Evolutionary conservation across 768 basidiomycete species (phyloP), one percentile per base, ranked within the genome.

Genomic region (Panus rudis): DNA sequence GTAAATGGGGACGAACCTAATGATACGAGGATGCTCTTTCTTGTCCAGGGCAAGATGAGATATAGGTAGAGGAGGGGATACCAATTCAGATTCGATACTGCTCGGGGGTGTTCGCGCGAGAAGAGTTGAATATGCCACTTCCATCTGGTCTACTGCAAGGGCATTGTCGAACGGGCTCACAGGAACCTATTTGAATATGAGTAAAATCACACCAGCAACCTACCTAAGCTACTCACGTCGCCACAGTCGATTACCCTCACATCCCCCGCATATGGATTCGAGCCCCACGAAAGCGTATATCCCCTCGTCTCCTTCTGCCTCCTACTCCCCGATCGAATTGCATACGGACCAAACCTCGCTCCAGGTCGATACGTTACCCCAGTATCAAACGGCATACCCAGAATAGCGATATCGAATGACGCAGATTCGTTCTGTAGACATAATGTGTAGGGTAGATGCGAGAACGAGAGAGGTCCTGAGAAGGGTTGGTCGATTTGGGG

Each of bases 341-440:
- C 91, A 56, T 77, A 79, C 1, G 90, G 90, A 6, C 91, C 91
- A 64, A 93, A 93, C 7, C 91, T 77, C 11, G 90, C 90, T 4
- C 89, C 90, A 1, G 69, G 64, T 4, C 71, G 63, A 53, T 67
- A 73, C 1, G 67, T 57, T 23, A 63, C 71, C 51, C 67, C 72
- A 1, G 84, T 89, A 52, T 89, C 84, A 52, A 88, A 87, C 0
- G 85, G 85, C 68, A 86, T 77, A 6, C 86, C 90, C 4, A 93
- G 63, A 27, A 93, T 59, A 1, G 85, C 89, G 41, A 93, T 78
- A 60, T 92, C 86, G 53, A 84, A 84, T 3, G 53, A 51, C 12
- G 63, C 56, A 13, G 53, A 56, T 39, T 69, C 67, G 49, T 82
- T 69, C 48, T 85, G 79, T 28, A 91, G 67, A 56, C 88, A 91